These are phyloP conservation scores for Geotrichum citri-aurantii DNA, from an alignment of 1,139 yeast species.

Conservation along the genomic window DNA sequence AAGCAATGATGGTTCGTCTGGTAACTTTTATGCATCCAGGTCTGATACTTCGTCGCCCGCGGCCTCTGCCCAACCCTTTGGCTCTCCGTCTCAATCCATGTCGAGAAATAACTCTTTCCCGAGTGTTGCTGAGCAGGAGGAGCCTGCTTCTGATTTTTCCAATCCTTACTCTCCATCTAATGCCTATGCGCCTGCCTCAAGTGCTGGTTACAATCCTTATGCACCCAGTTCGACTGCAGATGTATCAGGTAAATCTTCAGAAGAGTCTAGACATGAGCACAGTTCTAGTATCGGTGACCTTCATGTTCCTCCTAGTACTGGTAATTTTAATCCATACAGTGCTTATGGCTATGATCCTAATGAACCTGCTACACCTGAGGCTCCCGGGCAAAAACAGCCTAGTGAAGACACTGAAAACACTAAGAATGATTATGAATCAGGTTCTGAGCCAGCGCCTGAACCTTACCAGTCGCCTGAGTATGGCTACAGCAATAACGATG, in stretches of 20 bases:
- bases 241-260: neutral
- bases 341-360: slow-evolving; percentile 8
- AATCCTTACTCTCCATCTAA: slow-evolving; percentile 8
- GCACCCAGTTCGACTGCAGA: slow-evolving; percentile 3
- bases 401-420: slow-evolving; percentile 2
- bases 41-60: neutral
- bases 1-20: neutral
- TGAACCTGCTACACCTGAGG: neutral
- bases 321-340: slow-evolving; percentile 16
- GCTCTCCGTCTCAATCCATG: neutral
- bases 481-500: slow-evolving; percentile 1
- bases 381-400: neutral
- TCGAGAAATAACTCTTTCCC: neutral
- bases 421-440: neutral
- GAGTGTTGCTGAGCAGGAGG: neutral
- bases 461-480: slow-evolving; percentile 29
- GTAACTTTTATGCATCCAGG: neutral
- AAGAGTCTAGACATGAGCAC: neutral
- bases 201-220: slow-evolving; percentile 11
- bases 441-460: neutral
- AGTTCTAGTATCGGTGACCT: neutral
- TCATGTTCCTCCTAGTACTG: slow-evolving; percentile 1
- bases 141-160: neutral
- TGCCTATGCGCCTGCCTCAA: neutral
- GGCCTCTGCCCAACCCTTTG: neutral